phyloP scores from a whole-genome alignment of 192 early-diverging fungal species.

The Chytriomyces confervae region DNA sequence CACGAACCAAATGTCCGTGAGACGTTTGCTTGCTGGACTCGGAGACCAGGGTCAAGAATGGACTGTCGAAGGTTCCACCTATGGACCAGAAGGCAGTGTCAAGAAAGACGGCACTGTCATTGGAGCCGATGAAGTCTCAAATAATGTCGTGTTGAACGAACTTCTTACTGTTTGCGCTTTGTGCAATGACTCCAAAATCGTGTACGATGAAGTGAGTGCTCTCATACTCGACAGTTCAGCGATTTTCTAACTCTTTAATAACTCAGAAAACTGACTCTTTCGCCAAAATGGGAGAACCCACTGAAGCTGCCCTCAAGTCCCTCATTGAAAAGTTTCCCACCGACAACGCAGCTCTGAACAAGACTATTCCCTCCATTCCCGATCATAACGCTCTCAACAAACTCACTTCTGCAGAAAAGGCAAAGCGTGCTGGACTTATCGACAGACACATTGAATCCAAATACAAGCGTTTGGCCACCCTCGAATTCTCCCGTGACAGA shows the following conservation, averaged over 20 bases:
- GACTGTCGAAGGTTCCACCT: conserved; percentile 82
- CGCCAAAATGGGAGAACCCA: conserved; percentile 92
- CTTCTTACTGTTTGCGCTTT: conserved; percentile 82
- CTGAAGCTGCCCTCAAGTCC: conserved; percentile 94
- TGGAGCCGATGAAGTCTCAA: conserved; percentile 50
- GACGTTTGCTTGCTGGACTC: conserved; percentile 19
- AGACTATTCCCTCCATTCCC: conserved; percentile 36
- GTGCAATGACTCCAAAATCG: conserved; percentile 90
- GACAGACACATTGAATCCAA: conserved; percentile 74
- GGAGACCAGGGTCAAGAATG: conserved; percentile 59
- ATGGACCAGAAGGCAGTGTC: conserved; percentile 81
- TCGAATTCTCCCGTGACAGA: conserved; percentile 96
- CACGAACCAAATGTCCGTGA: conserved; percentile 92
- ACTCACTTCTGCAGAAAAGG: conserved; percentile 37
- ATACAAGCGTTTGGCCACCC: conserved; percentile 66
- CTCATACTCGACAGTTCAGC: not conserved
- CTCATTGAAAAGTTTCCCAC: conserved; percentile 94
- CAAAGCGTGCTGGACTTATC: conserved; percentile 62
- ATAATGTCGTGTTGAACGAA: conserved; percentile 68
- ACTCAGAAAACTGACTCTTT: conserved; percentile 60
- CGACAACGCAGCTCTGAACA: conserved; percentile 71
- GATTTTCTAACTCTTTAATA: not conserved
- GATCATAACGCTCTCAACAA: conserved; percentile 33
- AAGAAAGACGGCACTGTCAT: conserved; percentile 51
- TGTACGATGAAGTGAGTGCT: conserved; percentile 73